These are phyloP conservation scores for Aspergillus fumigatiaffinis DNA, from an alignment of 2,329 filamentous ascomycete species.

Conservation along the genomic window DNA sequence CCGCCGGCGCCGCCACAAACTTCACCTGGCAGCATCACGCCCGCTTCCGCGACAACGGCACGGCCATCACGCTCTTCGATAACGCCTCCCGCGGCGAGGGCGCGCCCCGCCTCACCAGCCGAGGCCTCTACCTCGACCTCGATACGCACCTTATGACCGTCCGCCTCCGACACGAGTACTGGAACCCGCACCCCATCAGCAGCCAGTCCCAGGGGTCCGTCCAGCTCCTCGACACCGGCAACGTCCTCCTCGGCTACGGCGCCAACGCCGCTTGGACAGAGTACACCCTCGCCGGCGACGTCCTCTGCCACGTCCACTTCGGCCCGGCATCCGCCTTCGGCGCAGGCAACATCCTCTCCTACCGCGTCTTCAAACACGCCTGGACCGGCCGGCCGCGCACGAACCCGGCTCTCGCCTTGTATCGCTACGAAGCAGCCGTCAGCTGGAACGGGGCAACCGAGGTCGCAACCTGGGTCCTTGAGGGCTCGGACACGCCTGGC, in stretches of 20 bases:
- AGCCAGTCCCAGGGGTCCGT: conserved; percentile 43
- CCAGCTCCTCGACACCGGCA: conserved; percentile 41
- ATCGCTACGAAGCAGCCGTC: conserved; percentile 17
- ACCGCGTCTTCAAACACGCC: conserved; percentile 51
- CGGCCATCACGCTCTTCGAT: conserved; percentile 40
- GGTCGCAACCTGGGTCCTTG: conserved; percentile 26
- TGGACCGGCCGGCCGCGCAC: conserved; percentile 51
- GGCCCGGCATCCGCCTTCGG: conserved; percentile 21
- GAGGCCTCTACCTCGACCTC: conserved; percentile 45
- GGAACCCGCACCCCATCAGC: conserved; percentile 36
- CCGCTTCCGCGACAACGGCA: conserved; percentile 34
- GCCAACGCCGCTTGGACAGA: conserved; percentile 50
- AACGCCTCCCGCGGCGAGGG: conserved; percentile 30
- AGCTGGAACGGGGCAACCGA: conserved; percentile 39
- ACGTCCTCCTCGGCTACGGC: conserved; percentile 50
- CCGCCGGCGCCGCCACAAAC: conserved; percentile 41
- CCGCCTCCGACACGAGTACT: conserved; percentile 37
- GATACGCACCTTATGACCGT: conserved; percentile 43
- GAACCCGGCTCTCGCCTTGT: conserved; percentile 21
- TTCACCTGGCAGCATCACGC: conserved; percentile 54
- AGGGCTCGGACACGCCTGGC: conserved; percentile 11
- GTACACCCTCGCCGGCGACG: conserved; percentile 41
- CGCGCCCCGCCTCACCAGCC: conserved; percentile 26
- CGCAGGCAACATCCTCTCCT: conserved; percentile 43
- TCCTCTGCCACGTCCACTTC: conserved; percentile 54